Percentiles rank a stretch among this genome's conserved stretches.
These are phyloP conservation scores for Friedmanniomyces simplex DNA, from an alignment of 495 filamentous ascomycete genomes.

Conservation along the genomic window DNA sequence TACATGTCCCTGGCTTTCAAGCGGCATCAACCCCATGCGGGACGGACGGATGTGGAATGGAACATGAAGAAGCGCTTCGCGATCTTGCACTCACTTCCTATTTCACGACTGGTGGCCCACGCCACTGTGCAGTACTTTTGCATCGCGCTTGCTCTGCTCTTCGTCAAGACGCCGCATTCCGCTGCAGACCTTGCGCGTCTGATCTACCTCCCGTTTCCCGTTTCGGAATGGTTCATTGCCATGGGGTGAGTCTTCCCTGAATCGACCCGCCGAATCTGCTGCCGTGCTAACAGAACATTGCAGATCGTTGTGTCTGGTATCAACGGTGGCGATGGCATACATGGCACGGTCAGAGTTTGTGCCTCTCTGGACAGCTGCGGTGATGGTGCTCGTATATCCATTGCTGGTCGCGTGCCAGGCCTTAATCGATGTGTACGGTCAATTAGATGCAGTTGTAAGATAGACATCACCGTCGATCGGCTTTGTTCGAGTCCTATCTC, in stretches of 20 bases:
- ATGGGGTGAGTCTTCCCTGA: conserved; percentile 1
- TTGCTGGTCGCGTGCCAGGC: not conserved
- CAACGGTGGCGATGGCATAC: conserved; percentile 1
- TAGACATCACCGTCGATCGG: no score
- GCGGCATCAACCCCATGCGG: not conserved
- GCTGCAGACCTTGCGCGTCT: not conserved
- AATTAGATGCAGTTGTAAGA: not conserved
- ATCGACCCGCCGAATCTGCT: not conserved
- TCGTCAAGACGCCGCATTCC: conserved; percentile 2
- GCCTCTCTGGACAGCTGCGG: not conserved
- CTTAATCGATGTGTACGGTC: not conserved
- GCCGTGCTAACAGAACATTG: not conserved
- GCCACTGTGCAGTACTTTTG: conserved; percentile 3
- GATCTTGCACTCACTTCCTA: not conserved
- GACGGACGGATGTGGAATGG: not conserved
- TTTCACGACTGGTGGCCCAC: not conserved
- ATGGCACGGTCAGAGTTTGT: conserved; percentile 8
- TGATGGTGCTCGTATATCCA: not conserved
- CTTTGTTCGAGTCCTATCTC: not conserved
- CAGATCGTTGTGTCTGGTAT: not conserved
- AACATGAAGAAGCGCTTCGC: not conserved
- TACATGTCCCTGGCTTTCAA: conserved; percentile 1
- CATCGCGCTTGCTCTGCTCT: not conserved
- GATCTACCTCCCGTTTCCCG: conserved; percentile 5
- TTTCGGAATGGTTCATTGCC: conserved; percentile 6